Evolutionary conservation across 345 rosid genomes (phyloP).

Genomic region (Jatropha curcas): DNA sequence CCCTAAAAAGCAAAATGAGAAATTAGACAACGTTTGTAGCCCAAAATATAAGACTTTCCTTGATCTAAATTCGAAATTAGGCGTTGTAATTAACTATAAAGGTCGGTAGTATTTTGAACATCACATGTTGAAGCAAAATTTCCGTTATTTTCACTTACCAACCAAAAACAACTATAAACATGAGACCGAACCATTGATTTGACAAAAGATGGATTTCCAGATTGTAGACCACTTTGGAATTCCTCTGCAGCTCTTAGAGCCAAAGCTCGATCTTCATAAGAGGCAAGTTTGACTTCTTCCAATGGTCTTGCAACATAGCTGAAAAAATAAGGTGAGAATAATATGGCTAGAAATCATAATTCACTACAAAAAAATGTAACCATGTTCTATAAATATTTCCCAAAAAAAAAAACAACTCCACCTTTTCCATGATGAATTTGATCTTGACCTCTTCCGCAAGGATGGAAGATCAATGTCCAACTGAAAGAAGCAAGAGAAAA

Average conservation of each 20-base stretch:
- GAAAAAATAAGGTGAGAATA: not conserved
- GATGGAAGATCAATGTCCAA: slow-evolving; percentile 21
- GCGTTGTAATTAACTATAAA: not conserved
- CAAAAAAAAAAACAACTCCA: slow-evolving; percentile 6
- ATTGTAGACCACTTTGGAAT: slow-evolving; percentile 36
- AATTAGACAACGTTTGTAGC: not conserved
- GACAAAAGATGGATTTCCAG: slow-evolving; percentile 51
- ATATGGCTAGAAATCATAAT: not conserved
- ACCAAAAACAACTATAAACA: slow-evolving; percentile 72
- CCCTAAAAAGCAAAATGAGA: slow-evolving; percentile 29
- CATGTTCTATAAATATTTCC: not conserved
- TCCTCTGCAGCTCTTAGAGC: slow-evolving; percentile 48
- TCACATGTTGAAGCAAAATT: not conserved
- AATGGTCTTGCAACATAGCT: slow-evolving; percentile 55
- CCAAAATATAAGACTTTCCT: not conserved
- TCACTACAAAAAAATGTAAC: not conserved
- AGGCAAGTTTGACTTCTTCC: slow-evolving; percentile 47
- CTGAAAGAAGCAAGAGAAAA: slow-evolving; percentile 24
- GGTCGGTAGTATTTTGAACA: not conserved
- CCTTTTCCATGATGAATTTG: slow-evolving; percentile 38
- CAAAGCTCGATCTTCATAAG: slow-evolving; percentile 40
- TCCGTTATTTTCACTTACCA: slow-evolving; percentile 41
- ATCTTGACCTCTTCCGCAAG: slow-evolving; percentile 30
- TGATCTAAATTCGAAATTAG: not conserved
- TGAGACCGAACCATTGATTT: slow-evolving; percentile 75